Conservation (phyloP, 1,139 yeast genomes). For the Tardiomyces depauwii region DNA sequence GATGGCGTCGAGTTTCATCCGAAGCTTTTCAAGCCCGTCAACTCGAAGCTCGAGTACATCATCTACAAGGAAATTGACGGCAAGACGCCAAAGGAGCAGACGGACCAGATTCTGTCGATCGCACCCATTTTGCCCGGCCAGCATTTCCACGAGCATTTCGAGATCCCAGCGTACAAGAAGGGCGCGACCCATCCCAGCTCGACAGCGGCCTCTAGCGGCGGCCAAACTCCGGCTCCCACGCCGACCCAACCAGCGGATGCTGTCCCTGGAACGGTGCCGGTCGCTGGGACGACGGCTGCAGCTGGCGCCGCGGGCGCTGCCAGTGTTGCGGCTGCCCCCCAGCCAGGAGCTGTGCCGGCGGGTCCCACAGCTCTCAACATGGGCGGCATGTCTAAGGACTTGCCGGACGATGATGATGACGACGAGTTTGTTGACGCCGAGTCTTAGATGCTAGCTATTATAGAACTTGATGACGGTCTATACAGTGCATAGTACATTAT, state of each 20-base stretch:
- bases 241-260: too few relatives aligned
- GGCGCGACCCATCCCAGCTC: not conserved
- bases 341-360: not conserved
- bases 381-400: not conserved
- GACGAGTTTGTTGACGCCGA: slow-evolving; percentile 17
- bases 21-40: slow-evolving; percentile 47
- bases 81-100: slow-evolving; percentile 38
- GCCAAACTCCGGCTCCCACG: too few relatives aligned
- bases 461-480: slow-evolving; percentile 7
- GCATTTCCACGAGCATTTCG: slow-evolving; percentile 46
- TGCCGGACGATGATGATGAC: slow-evolving; percentile 7
- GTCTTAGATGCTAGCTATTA: slow-evolving; percentile 1
- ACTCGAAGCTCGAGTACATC: slow-evolving; percentile 40
- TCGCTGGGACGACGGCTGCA: slow-evolving; percentile 1
- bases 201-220: not conserved
- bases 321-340: not conserved
- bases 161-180: slow-evolving; percentile 58
- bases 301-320: slow-evolving; percentile 2
- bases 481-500: too few relatives aligned
- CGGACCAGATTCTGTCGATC: slow-evolving; percentile 43
- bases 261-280: slow-evolving; percentile 1
- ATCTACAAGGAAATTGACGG: slow-evolving; percentile 41
- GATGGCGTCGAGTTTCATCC: slow-evolving; percentile 79
- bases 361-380: not conserved
- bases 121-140: slow-evolving; percentile 75